A percentile compares a stretch with the other conserved stretches of the same genome.
These are phyloP conservation scores for Cladochytrium tenue DNA, from an alignment of 371 early-diverging fungal species.

Conservation along the genomic window DNA sequence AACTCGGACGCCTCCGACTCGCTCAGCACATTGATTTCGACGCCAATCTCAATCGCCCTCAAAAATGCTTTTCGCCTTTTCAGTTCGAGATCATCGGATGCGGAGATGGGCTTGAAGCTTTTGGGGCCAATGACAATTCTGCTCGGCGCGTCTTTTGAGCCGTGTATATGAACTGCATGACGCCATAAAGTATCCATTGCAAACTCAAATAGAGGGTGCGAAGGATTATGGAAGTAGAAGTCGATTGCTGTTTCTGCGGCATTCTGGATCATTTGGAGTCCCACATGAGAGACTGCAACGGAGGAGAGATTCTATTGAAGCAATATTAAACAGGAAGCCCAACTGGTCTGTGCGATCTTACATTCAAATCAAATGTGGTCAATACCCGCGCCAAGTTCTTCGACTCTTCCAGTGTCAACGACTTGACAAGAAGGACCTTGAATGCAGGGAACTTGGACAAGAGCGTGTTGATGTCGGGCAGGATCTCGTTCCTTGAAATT, in stretches of 20 bases:
- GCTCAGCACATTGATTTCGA: neutral
- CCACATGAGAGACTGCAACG: conserved; percentile 6
- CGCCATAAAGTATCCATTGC: conserved; percentile 14
- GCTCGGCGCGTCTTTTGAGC: neutral
- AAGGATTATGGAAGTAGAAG: conserved; percentile 1
- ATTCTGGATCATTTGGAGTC: neutral
- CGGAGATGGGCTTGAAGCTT: neutral
- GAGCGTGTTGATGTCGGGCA: conserved; percentile 10
- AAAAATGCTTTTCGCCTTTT: neutral
- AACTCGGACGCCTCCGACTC: neutral
- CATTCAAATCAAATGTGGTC: conserved; percentile 7
- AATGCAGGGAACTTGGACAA: neutral
- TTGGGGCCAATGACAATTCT: neutral
- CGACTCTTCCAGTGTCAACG: conserved; percentile 4
- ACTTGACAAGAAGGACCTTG: neutral
- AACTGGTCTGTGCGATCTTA: no score
- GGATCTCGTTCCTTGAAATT: conserved; percentile 20
- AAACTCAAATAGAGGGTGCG: conserved; percentile 18
- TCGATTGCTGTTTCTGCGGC: neutral
- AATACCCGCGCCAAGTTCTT: neutral
- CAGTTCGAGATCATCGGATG: neutral
- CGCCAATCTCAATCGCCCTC: neutral
- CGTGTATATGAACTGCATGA: conserved; percentile 3
- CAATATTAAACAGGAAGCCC: neutral
- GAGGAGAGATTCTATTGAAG: conserved; percentile 13